Conservation (phyloP, 2,329 filamentous ascomycete species). For the Aspergillus sp. region DNA sequence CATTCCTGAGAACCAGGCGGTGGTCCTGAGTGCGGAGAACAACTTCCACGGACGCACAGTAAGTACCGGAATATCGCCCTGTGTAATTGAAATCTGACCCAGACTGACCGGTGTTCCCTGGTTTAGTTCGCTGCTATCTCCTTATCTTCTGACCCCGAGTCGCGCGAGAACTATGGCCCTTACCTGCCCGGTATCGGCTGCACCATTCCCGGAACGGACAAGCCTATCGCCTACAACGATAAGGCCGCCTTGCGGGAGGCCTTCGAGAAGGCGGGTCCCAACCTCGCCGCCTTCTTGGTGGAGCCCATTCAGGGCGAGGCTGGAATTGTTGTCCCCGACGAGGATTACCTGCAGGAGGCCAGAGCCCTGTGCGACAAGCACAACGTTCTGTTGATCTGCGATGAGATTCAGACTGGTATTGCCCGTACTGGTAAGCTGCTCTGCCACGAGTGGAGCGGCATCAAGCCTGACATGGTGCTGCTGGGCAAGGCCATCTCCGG, state of each 20-base stretch:
- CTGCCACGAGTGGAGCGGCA: slow-evolving; percentile 89
- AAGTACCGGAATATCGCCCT: slow-evolving; percentile 42
- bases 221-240: slow-evolving; percentile 83
- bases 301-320: slow-evolving; percentile 98
- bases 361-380: slow-evolving; percentile 88
- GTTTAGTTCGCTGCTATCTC: slow-evolving; percentile 86
- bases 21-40: slow-evolving; percentile 80
- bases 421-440: slow-evolving; percentile 92
- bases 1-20: slow-evolving; percentile 78
- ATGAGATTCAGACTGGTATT: slow-evolving; percentile 98
- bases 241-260: slow-evolving; percentile 76
- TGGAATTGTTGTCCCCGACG: slow-evolving; percentile 91
- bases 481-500: slow-evolving; percentile 97
- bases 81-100: neutral
- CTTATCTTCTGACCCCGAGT: slow-evolving; percentile 93
- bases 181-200: slow-evolving; percentile 89
- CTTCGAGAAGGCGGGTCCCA: slow-evolving; percentile 76
- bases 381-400: slow-evolving; percentile 93
- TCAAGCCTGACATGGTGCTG: slow-evolving; percentile 93
- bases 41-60: slow-evolving; percentile 97
- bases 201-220: slow-evolving; percentile 71
- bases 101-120: neutral
- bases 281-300: slow-evolving; percentile 89
- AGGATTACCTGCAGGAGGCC: slow-evolving; percentile 79
- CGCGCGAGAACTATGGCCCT: slow-evolving; percentile 93